Evolutionary conservation across 768 basidiomycete species (phyloP).

Genomic region (Lactarius deliciosus): DNA sequence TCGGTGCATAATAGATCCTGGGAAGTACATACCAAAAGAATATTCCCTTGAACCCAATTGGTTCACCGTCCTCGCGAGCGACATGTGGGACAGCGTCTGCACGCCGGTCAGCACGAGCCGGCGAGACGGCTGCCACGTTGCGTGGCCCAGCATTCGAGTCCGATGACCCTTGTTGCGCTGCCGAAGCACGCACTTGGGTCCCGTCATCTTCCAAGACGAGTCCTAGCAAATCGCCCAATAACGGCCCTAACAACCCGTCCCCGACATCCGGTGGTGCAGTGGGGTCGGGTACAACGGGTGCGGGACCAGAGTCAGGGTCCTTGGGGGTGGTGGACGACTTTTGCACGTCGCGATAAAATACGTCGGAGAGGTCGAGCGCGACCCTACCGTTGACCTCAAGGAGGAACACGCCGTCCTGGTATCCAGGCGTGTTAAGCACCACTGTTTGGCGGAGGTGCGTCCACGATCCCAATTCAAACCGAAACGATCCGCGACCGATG

Average conservation of each 20-base stretch:
- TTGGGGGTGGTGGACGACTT: not conserved
- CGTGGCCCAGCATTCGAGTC: too few relatives aligned
- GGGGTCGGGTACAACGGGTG: conserved; percentile 18
- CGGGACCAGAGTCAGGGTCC: conserved; percentile 30
- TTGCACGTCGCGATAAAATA: conserved; percentile 54
- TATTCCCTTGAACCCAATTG: conserved; percentile 47
- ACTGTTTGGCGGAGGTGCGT: conserved; percentile 71
- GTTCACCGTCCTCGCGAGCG: conserved; percentile 9
- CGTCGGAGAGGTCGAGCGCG: conserved; percentile 54
- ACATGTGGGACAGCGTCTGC: not conserved
- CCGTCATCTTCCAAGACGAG: not conserved
- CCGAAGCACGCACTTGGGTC: not conserved
- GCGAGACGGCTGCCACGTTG: not conserved
- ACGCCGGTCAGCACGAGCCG: not conserved
- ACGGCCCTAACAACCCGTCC: not conserved
- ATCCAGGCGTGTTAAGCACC: conserved; percentile 69
- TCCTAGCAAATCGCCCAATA: conserved; percentile 3
- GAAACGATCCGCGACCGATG: conserved; percentile 70
- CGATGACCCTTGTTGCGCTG: not conserved
- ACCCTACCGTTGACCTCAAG: conserved; percentile 60
- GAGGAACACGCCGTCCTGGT: conserved; percentile 61
- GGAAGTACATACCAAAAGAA: conserved; percentile 65
- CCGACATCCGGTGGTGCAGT: conserved; percentile 6
- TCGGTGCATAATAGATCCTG: not conserved
- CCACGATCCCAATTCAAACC: conserved; percentile 62